These are phyloP conservation scores for Selenicereus undatus DNA, from an alignment of 148 eudicot species.

Conservation along the genomic window DNA sequence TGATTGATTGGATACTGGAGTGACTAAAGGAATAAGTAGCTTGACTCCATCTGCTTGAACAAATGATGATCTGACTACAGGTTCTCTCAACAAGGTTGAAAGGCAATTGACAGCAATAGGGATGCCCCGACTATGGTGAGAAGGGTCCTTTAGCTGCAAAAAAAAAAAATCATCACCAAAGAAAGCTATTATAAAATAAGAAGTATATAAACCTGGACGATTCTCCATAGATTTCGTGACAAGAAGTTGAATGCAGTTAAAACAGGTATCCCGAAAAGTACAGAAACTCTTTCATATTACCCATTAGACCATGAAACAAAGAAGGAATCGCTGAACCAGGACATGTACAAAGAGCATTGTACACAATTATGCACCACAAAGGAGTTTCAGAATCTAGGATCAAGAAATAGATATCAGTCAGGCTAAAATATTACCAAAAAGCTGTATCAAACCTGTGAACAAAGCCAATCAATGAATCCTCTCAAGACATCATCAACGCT, in stretches of 20 bases:
- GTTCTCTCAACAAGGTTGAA: constrained; percentile 78
- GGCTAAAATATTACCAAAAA: not conserved
- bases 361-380: not conserved
- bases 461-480: constrained; percentile 88
- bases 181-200: not conserved
- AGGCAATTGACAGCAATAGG: constrained; percentile 76
- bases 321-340: not conserved
- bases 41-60: constrained; percentile 96
- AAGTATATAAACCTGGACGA: not conserved
- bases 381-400: not conserved
- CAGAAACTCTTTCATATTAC: not conserved
- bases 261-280: not conserved
- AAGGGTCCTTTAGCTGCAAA: constrained; percentile 84
- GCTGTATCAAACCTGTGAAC: constrained; percentile 59
- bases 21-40: constrained; percentile 79
- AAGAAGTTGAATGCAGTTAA: not conserved
- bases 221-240: not conserved
- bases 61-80: constrained; percentile 77
- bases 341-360: not conserved
- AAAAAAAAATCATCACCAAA: constrained; percentile 6
- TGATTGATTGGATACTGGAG: constrained; percentile 88
- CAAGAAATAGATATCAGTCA: not conserved
- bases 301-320: not conserved
- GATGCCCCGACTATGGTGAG: constrained; percentile 69
- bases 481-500: constrained; percentile 70